phyloP scores from a whole-genome alignment of 108 stramenopile genomes.

The Mediolabrus comicus region DNA sequence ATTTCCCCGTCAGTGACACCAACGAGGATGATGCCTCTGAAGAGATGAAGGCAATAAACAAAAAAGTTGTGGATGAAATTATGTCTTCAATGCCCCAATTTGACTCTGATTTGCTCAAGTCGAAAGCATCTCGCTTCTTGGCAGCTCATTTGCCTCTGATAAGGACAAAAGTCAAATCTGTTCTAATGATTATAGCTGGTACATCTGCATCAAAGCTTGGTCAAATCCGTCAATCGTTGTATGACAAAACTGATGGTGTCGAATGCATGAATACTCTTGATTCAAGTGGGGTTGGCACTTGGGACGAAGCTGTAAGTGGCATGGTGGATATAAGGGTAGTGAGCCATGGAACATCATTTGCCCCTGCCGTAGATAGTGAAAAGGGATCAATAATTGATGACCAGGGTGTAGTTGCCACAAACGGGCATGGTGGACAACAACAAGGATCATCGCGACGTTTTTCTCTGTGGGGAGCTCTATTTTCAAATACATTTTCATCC shows the following conservation, averaged over 20 bases:
- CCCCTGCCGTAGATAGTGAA: slow-evolving; percentile 7
- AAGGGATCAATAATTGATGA: neutral
- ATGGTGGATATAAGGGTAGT: slow-evolving; percentile 74
- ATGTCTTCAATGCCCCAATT: slow-evolving; percentile 74
- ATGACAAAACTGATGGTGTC: slow-evolving; percentile 85
- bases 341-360: slow-evolving; percentile 38
- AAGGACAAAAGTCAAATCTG: slow-evolving; percentile 77
- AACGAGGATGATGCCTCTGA: neutral
- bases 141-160: slow-evolving; percentile 82
- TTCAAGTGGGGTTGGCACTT: slow-evolving; percentile 56
- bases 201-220: slow-evolving; percentile 83
- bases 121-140: slow-evolving; percentile 77
- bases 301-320: slow-evolving; percentile 80
- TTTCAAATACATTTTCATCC: slow-evolving; percentile 82
- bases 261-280: slow-evolving; percentile 60
- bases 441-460: slow-evolving; percentile 46
- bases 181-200: slow-evolving; percentile 79
- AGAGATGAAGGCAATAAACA: neutral
- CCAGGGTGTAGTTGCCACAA: slow-evolving; percentile 8
- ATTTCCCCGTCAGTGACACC: slow-evolving; percentile 38
- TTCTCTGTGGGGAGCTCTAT: slow-evolving; percentile 83
- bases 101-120: slow-evolving; percentile 53
- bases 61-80: slow-evolving; percentile 27
- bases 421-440: neutral
- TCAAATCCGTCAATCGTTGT: slow-evolving; percentile 83